A percentile compares a stretch with the other conserved stretches of the same genome.
Evolutionary conservation across 1,139 yeast genomes (phyloP).

Genomic region (Kodamaea alishanica): DNA sequence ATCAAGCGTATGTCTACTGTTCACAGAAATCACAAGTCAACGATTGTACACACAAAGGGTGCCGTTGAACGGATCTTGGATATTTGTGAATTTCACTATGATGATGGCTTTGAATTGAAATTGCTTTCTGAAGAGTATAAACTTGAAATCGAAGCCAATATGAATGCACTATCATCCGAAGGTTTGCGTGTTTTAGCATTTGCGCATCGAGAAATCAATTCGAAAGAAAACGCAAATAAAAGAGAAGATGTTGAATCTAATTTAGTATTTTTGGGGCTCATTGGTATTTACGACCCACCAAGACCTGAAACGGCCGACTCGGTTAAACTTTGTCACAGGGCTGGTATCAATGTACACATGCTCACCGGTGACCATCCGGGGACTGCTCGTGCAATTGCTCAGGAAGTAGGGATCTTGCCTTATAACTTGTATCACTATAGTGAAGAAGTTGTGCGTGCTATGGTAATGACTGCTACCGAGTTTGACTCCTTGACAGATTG

Average conservation of each 20-base stretch:
- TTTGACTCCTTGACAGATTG: conserved; percentile 63
- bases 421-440: conserved; percentile 61
- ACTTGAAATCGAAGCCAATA: conserved; percentile 48
- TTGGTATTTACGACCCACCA: conserved; percentile 84
- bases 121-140: conserved; percentile 43
- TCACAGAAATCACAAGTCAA: conserved; percentile 35
- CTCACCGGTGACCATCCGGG: conserved; percentile 84
- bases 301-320: conserved; percentile 67
- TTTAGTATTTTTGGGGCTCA: conserved; percentile 61
- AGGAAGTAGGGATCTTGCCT: conserved; percentile 82
- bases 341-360: conserved; percentile 83
- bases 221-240: conserved; percentile 23
- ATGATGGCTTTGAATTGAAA: conserved; percentile 22
- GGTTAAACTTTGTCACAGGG: conserved; percentile 65
- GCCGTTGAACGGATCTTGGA: conserved; percentile 71
- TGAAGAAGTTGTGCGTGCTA: conserved; percentile 55
- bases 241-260: conserved; percentile 54
- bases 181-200: conserved; percentile 77
- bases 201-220: conserved; percentile 40
- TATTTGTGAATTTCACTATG: conserved; percentile 56
- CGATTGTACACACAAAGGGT: conserved; percentile 62
- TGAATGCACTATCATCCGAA: conserved; percentile 60
- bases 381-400: conserved; percentile 79
- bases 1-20: conserved; percentile 72
- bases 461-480: conserved; percentile 76